These are phyloP conservation scores for Smallanthus sonchifolius DNA, from an alignment of 129 eudicot species.

Conservation along the genomic window DNA sequence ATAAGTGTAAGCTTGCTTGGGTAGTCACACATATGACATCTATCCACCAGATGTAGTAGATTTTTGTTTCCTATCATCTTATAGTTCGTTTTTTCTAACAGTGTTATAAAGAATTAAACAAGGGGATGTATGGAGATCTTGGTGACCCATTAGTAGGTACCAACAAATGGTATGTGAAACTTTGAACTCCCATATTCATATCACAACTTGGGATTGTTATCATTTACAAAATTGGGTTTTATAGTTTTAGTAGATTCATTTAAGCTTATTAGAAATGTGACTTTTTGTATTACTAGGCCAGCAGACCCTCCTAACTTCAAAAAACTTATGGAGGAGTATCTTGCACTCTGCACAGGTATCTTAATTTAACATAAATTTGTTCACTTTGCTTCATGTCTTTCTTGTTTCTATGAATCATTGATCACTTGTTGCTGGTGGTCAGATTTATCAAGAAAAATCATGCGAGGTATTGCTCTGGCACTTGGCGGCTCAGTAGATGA, in stretches of 20 bases:
- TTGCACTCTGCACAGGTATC: slow-evolving; percentile 76
- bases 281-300: slow-evolving; percentile 56
- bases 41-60: background rate
- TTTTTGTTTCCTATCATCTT: background rate
- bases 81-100: slow-evolving; percentile 12
- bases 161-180: slow-evolving; percentile 60
- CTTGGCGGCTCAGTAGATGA: slow-evolving; percentile 66
- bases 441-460: slow-evolving; percentile 80
- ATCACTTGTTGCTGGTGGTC: background rate
- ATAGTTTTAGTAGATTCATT: background rate
- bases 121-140: slow-evolving; percentile 70
- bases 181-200: slow-evolving; percentile 2
- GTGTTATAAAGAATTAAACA: slow-evolving; percentile 74
- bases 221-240: background rate
- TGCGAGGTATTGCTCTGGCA: slow-evolving; percentile 88
- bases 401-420: background rate
- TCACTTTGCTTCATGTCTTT: background rate
- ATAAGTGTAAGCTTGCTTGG: background rate
- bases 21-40: background rate
- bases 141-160: slow-evolving; percentile 67
- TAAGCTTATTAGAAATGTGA: background rate
- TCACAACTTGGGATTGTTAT: slow-evolving; percentile 12
- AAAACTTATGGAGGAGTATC: slow-evolving; percentile 64
- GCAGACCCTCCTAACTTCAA: slow-evolving; percentile 52
- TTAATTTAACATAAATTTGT: background rate